phyloP scores from a whole-genome alignment of 2,329 filamentous ascomycete genomes.

The Colletotrichum sp. region DNA sequence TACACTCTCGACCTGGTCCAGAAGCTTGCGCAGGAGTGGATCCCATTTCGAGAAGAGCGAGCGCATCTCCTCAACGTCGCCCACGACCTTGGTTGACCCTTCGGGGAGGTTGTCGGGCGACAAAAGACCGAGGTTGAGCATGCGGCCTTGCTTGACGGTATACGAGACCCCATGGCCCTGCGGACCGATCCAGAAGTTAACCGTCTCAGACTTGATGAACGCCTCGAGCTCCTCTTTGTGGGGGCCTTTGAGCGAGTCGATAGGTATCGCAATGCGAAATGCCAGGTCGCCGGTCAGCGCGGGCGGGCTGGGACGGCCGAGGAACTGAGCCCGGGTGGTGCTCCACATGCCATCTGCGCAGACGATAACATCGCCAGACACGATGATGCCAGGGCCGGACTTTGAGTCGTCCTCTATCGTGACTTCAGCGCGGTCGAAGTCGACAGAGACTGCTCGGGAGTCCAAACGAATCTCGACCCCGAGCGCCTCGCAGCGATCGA shows the following conservation, averaged over 20 bases:
- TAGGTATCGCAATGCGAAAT: slow-evolving; percentile 56
- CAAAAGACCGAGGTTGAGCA: slow-evolving; percentile 45
- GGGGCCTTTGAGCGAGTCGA: slow-evolving; percentile 50
- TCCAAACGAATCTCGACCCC: slow-evolving; percentile 34
- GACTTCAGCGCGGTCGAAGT: slow-evolving; percentile 26
- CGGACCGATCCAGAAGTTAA: slow-evolving; percentile 61
- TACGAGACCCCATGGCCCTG: slow-evolving; percentile 55
- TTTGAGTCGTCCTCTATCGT: slow-evolving; percentile 25
- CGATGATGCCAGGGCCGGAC: slow-evolving; percentile 23
- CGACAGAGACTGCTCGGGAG: slow-evolving; percentile 2
- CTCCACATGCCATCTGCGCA: slow-evolving; percentile 55
- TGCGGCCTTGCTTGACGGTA: slow-evolving; percentile 43
- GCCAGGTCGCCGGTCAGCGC: slow-evolving; percentile 59
- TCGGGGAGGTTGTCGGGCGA: slow-evolving; percentile 20
- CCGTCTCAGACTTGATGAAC: slow-evolving; percentile 49
- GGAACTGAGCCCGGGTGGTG: slow-evolving; percentile 46
- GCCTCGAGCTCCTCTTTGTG: slow-evolving; percentile 39
- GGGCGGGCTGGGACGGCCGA: slow-evolving; percentile 48
- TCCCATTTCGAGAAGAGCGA: slow-evolving; percentile 40
- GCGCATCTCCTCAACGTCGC: slow-evolving; percentile 37
- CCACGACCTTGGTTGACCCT: slow-evolving; percentile 24
- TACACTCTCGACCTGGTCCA: slow-evolving; percentile 38
- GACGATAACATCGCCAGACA: slow-evolving; percentile 48
- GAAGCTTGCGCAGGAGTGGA: slow-evolving; percentile 36
- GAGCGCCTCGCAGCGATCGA: slow-evolving; percentile 40